These are phyloP conservation scores for Clonostachys rosea DNA, from an alignment of 2,329 filamentous ascomycete genomes.

Conservation along the genomic window DNA sequence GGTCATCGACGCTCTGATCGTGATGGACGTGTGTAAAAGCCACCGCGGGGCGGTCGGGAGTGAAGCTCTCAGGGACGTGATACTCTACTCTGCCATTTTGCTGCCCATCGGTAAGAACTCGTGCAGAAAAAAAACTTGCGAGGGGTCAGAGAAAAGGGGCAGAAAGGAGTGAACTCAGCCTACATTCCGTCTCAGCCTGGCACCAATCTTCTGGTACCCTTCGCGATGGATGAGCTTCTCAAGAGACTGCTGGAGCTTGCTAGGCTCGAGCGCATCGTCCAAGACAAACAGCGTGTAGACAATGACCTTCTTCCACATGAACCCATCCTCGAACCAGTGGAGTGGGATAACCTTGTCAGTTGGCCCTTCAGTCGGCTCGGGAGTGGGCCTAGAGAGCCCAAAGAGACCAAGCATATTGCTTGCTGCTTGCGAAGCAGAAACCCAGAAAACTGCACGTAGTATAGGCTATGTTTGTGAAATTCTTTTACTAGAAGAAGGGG, in stretches of 20 bases:
- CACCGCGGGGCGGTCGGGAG: constrained; percentile 22
- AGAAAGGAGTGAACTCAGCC: neutral
- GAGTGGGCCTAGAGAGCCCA: too few relatives aligned
- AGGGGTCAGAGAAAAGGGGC: neutral
- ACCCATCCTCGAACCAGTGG: constrained; percentile 15
- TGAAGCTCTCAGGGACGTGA: constrained; percentile 29
- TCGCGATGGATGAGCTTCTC: constrained; percentile 7
- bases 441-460: too few relatives aligned
- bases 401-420: too few relatives aligned
- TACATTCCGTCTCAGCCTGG: constrained; percentile 12
- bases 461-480: too few relatives aligned
- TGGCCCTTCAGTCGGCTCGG: neutral
- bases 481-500: too few relatives aligned
- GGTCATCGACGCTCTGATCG: constrained; percentile 13
- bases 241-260: constrained; percentile 9
- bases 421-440: too few relatives aligned
- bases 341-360: constrained; percentile 13
- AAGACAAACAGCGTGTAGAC: constrained; percentile 15
- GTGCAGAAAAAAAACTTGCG: neutral
- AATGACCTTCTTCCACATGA: constrained; percentile 11
- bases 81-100: constrained; percentile 26
- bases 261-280: constrained; percentile 16
- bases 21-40: constrained; percentile 20
- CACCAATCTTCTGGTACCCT: constrained; percentile 16
- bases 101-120: constrained; percentile 3